phyloP scores from a whole-genome alignment of 2,329 filamentous ascomycete species.

The Fusarium sp. region DNA sequence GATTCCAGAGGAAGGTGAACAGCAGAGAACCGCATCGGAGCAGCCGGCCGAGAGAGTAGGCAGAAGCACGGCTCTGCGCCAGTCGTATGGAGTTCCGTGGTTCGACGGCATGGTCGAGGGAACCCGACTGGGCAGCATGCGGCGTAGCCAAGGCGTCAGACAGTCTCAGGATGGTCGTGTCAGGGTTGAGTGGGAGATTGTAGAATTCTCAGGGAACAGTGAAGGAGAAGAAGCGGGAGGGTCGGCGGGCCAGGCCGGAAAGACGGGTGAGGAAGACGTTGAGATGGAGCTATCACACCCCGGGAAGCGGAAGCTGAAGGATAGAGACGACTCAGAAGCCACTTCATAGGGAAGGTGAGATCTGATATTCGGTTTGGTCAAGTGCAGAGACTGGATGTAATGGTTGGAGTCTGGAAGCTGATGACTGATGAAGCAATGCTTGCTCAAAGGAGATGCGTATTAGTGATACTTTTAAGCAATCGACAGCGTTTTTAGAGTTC shows the following conservation, averaged over 20 bases:
- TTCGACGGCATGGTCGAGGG: constrained; percentile 85
- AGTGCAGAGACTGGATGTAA: constrained; percentile 9
- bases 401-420: constrained; percentile 1
- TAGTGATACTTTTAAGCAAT: background rate
- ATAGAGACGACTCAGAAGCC: constrained; percentile 50
- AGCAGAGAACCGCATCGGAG: constrained; percentile 20
- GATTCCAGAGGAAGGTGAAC: constrained; percentile 63
- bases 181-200: constrained; percentile 84
- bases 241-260: constrained; percentile 37
- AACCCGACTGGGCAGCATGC: constrained; percentile 76
- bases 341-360: constrained; percentile 14
- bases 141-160: constrained; percentile 67
- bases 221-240: constrained; percentile 30
- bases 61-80: constrained; percentile 51
- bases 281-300: constrained; percentile 50
- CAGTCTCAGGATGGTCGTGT: constrained; percentile 71
- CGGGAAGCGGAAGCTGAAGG: constrained; percentile 66
- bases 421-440: constrained; percentile 13
- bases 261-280: constrained; percentile 47
- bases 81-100: constrained; percentile 84
- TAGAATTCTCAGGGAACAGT: constrained; percentile 73
- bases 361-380: background rate
- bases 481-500: background rate
- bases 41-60: constrained; percentile 22
- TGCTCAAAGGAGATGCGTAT: background rate